Evolutionary conservation across 2,329 filamentous ascomycete species (phyloP).

Genomic region (Thielaviopsis euricoi): DNA sequence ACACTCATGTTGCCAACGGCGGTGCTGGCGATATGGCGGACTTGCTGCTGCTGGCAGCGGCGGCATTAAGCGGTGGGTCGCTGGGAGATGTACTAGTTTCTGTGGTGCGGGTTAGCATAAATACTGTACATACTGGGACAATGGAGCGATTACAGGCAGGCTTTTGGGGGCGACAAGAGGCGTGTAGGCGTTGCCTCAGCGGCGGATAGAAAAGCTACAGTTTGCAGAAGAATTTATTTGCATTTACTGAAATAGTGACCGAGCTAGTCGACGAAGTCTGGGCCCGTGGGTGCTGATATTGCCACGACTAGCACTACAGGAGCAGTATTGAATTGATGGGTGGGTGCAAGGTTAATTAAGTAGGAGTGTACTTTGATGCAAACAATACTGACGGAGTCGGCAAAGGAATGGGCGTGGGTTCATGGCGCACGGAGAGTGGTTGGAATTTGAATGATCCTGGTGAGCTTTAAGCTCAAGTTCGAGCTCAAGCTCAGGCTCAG

Average conservation of each 20-base stretch:
- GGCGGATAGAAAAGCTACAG: slow-evolving; percentile 25
- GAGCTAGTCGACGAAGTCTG: background rate
- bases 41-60: slow-evolving; percentile 24
- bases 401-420: background rate
- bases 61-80: slow-evolving; percentile 25
- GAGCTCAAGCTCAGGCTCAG: too few relatives aligned
- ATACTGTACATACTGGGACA: slow-evolving; percentile 33
- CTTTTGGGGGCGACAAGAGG: slow-evolving; percentile 29
- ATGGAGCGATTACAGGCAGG: slow-evolving; percentile 29
- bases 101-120: slow-evolving; percentile 26
- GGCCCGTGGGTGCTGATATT: too few relatives aligned
- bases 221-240: slow-evolving; percentile 23
- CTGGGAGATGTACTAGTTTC: slow-evolving; percentile 29
- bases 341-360: background rate
- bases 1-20: slow-evolving; percentile 15
- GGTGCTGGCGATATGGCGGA: slow-evolving; percentile 27
- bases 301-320: too few relatives aligned
- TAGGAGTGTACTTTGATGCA: background rate
- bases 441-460: slow-evolving; percentile 1
- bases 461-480: background rate
- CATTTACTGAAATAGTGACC: slow-evolving; percentile 18
- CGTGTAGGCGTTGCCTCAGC: slow-evolving; percentile 22
- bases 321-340: too few relatives aligned
- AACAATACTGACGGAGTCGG: background rate
- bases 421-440: background rate